A percentile compares a stretch with the other conserved stretches of the same genome.
Conservation (phyloP, 257 asterid genomes). For the Salvia splendens region DNA sequence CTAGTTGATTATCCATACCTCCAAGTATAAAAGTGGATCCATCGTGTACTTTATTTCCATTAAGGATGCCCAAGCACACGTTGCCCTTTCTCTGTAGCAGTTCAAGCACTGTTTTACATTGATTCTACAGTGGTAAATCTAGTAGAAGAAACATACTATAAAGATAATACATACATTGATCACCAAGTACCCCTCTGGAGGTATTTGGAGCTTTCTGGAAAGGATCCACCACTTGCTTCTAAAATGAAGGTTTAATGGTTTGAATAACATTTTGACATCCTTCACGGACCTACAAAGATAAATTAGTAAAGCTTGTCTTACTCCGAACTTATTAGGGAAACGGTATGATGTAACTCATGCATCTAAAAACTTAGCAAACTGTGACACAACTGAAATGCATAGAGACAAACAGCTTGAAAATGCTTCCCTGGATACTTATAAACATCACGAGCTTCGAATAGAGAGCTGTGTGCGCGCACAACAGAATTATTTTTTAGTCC, state of each 20-base stretch:
- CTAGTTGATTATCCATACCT: conserved; percentile 43
- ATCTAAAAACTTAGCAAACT: not conserved
- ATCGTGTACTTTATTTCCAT: conserved; percentile 59
- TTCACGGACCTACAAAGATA: conserved; percentile 41
- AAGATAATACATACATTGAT: conserved; percentile 44
- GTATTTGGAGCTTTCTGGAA: conserved; percentile 59
- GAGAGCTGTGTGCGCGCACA: not conserved
- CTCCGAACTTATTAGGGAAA: not conserved
- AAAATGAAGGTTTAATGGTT: conserved; percentile 62
- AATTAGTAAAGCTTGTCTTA: not conserved
- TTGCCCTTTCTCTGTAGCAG: conserved; percentile 57
- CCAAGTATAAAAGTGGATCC: conserved; percentile 66
- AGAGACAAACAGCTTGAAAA: not conserved
- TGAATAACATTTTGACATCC: conserved; percentile 53
- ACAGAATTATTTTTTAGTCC: not conserved
- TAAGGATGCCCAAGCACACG: conserved; percentile 76
- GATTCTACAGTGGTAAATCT: conserved; percentile 1
- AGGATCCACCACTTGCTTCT: conserved; percentile 71
- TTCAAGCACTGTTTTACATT: not conserved
- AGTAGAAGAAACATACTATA: conserved; percentile 3
- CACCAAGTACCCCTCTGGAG: conserved; percentile 74
- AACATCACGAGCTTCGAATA: not conserved
- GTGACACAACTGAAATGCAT: not conserved
- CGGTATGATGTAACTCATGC: not conserved
- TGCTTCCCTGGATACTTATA: not conserved